A percentile compares a stretch with the other conserved stretches of the same genome.
These are phyloP conservation scores for Exophiala lecanii-corni DNA, from an alignment of 2,329 filamentous ascomycete genomes.

Conservation along the genomic window DNA sequence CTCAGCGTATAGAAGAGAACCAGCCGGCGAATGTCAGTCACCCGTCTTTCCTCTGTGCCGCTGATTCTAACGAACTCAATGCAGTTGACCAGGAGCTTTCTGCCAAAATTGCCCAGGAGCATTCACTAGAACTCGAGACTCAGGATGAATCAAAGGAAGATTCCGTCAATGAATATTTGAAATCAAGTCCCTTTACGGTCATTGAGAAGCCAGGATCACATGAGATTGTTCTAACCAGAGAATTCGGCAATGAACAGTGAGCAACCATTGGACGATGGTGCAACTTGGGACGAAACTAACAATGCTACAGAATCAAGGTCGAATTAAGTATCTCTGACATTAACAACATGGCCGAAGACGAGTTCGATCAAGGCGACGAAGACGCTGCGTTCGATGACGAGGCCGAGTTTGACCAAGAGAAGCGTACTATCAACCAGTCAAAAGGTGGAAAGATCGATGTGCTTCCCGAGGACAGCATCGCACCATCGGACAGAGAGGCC, in stretches of 20 bases:
- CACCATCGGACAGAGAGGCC: conserved; percentile 54
- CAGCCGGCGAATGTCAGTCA: conserved; percentile 44
- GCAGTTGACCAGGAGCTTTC: conserved; percentile 72
- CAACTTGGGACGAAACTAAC: background rate
- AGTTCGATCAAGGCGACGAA: conserved; percentile 47
- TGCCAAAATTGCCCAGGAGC: conserved; percentile 79
- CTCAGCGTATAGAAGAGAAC: conserved; percentile 37
- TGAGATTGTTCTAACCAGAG: conserved; percentile 78
- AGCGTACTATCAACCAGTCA: conserved; percentile 53
- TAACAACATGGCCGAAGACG: conserved; percentile 59
- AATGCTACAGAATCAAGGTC: conserved; percentile 61
- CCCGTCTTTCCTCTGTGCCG: background rate
- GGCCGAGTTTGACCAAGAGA: conserved; percentile 54
- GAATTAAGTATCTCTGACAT: conserved; percentile 83
- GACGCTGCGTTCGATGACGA: conserved; percentile 54
- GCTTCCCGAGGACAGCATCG: conserved; percentile 52
- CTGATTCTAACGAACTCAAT: conserved; percentile 17
- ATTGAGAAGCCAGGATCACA: conserved; percentile 79
- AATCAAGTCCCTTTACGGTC: conserved; percentile 76
- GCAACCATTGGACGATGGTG: conserved; percentile 29
- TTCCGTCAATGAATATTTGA: conserved; percentile 78
- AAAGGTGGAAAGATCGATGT: conserved; percentile 50
- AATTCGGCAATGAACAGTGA: conserved; percentile 83
- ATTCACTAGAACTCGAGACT: conserved; percentile 78
- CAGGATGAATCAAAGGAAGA: conserved; percentile 68